phyloP scores from a whole-genome alignment of 345 rosid genomes.

The Turnera subulata region DNA sequence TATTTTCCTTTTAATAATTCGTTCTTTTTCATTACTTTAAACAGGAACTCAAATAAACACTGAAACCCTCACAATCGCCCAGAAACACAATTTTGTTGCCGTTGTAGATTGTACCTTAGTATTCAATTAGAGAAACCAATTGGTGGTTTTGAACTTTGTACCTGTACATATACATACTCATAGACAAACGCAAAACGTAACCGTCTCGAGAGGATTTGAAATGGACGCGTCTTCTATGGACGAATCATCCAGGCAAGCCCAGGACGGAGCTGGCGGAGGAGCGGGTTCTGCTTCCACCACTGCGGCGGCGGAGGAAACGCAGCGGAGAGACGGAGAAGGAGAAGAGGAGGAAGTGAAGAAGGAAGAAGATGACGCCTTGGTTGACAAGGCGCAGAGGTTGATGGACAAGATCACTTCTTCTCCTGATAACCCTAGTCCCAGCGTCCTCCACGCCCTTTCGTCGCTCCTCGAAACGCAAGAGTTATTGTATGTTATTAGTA shows the following conservation, averaged over 20 bases:
- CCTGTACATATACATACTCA: no score
- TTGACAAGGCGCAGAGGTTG: conserved; percentile 63
- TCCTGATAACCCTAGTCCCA: conserved; percentile 75
- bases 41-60: no score
- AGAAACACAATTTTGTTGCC: background rate
- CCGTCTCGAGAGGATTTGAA: no score
- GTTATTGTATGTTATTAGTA: conserved; percentile 43
- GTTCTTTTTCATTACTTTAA: background rate
- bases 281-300: background rate
- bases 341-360: conserved; percentile 39
- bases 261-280: background rate
- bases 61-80: no score
- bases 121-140: no score
- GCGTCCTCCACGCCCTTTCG: conserved; percentile 70
- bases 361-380: conserved; percentile 56
- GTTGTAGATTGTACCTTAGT: no score
- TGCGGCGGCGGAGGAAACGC: background rate
- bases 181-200: no score
- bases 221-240: background rate
- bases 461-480: conserved; percentile 83
- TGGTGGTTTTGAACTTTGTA: no score
- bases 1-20: background rate
- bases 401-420: conserved; percentile 74
- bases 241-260: conserved; percentile 1
- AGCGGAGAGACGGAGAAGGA: conserved; percentile 24